Conservation (phyloP, 176 grass and related monocot species). For the Cymbopogon citratus region DNA sequence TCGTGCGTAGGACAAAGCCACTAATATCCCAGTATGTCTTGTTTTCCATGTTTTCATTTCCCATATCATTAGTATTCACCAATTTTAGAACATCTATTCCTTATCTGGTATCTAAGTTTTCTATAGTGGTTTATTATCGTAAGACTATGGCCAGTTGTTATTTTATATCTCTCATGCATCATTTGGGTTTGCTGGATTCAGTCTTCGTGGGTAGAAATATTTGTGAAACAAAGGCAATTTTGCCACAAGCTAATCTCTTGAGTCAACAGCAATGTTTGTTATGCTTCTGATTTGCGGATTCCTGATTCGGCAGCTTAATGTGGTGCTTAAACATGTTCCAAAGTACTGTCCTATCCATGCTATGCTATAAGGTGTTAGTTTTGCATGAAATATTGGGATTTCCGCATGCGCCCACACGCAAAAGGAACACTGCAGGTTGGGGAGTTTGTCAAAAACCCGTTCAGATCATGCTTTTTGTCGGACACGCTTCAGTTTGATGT, state of each 20-base stretch:
- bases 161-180: background rate
- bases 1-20: background rate
- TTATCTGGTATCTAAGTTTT: too few relatives aligned
- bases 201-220: too few relatives aligned
- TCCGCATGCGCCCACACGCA: too few relatives aligned
- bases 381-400: too few relatives aligned
- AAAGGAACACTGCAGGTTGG: too few relatives aligned
- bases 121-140: too few relatives aligned
- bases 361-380: too few relatives aligned
- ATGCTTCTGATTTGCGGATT: background rate
- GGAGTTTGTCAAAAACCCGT: background rate
- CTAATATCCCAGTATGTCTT: too few relatives aligned
- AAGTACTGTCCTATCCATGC: too few relatives aligned
- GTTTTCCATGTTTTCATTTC: too few relatives aligned
- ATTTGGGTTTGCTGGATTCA: background rate
- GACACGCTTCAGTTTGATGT: background rate
- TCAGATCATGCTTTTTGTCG: background rate
- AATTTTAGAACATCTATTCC: too few relatives aligned
- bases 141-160: background rate
- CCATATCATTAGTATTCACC: too few relatives aligned
- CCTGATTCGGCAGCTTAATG: background rate
- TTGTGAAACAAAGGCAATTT: background rate
- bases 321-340: background rate
- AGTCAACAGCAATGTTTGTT: background rate
- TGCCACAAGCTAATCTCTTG: background rate